Base-by-base conservation (phyloP, 192 early-diverging fungal genomes). In the Spinellus fusiger region DNA sequence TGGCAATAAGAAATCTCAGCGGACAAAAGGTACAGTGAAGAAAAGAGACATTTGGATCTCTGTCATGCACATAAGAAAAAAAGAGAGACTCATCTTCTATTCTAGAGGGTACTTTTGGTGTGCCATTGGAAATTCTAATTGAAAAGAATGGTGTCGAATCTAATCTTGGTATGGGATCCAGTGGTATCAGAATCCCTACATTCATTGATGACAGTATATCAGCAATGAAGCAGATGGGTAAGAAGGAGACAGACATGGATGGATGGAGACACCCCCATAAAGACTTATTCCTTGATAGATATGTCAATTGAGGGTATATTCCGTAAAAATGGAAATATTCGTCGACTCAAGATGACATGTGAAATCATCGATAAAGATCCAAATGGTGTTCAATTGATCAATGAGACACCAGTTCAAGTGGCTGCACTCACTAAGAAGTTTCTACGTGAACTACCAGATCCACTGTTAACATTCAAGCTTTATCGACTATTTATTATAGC, bases 361-460 rank as follows among this genome's bases (percentile, higher is more conserved):
- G 95, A 96, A 40, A 70, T 81, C 0, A 86, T 98, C 27, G 96
- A 99, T 69, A 83, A 80, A 68, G 85, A 97, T 70, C 89, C 87
- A 6, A 86, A 87, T 16, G 61, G 77, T 0, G 82, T 92, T 15
- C 86, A 91, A 49, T 67, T 94, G 35, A 70, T 72, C 16, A 82
- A 88, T 38, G 89, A 89, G 16, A 87, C 85, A 29, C 82, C 91
- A 5, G 84, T 99, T 40, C 95, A 98, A 69, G 80, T 97, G 20
- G 95, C 96, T 1, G 96, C 96, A 4, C 72, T 99, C 60, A 68
- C 96, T 61, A 98, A 98, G 60, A 98, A 96, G 77, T 99, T 98
- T 63, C 71, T 99, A 66, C 85, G 96, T n/a, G 96, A 99, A 51
- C 62, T 99, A 62, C 95, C 96, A 2, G 96, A 99, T 29, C 96